phyloP scores from a whole-genome alignment of 306 rosid species.

The Prunus campanulata region DNA sequence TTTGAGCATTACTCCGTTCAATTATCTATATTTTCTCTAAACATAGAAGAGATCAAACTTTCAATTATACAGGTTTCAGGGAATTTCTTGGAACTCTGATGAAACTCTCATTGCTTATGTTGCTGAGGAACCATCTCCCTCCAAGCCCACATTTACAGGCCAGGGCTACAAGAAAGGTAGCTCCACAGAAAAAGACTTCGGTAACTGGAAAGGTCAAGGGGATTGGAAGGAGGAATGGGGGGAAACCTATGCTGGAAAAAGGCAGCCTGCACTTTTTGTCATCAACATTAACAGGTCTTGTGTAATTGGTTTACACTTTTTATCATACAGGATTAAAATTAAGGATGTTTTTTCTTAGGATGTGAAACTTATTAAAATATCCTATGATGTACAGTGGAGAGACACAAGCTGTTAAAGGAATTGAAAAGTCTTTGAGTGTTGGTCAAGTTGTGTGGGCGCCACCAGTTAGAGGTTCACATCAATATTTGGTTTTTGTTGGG shows the following conservation, averaged over 20 bases:
- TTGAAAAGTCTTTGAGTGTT: constrained; percentile 61
- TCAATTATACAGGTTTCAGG: constrained; percentile 67
- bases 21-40: background rate
- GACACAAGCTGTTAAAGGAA: constrained; percentile 60
- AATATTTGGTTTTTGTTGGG: constrained; percentile 77
- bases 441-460: constrained; percentile 97
- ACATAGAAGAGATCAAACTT: constrained; percentile 4
- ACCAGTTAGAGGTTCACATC: constrained; percentile 37
- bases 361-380: constrained; percentile 4
- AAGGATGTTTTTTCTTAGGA: constrained; percentile 14
- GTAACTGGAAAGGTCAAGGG: constrained; percentile 83
- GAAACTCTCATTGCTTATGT: constrained; percentile 72
- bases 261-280: constrained; percentile 73
- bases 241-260: constrained; percentile 78
- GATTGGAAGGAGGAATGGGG: constrained; percentile 90
- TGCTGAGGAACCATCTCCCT: constrained; percentile 73
- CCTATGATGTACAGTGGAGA: constrained; percentile 57
- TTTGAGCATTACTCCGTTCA: constrained; percentile 1
- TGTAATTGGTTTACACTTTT: constrained; percentile 2
- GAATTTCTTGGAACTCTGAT: constrained; percentile 76
- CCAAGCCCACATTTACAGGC: constrained; percentile 60
- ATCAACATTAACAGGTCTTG: constrained; percentile 55
- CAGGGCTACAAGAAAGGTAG: constrained; percentile 53
- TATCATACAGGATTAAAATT: constrained; percentile 9
- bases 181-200: constrained; percentile 44